Base-by-base conservation (phyloP, 2,329 filamentous ascomycete species). In the Magnaporthales sp. region DNA sequence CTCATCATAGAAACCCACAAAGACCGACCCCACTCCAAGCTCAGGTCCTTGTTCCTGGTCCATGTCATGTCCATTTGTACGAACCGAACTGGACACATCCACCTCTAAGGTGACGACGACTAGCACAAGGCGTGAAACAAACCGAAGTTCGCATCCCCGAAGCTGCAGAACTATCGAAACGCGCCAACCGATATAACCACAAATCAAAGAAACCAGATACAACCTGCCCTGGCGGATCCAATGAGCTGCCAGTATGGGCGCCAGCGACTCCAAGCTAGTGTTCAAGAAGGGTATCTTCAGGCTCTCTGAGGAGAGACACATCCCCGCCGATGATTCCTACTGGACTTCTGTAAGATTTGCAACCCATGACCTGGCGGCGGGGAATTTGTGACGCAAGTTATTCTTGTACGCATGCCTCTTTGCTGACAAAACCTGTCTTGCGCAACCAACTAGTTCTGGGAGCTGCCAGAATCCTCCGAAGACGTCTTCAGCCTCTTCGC, bases 281-380 rank as follows among this genome's bases (percentile, higher is more conserved):
- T 98, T 99, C 86, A 98, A 97, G 81, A 92, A 96, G 80, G 94
- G 93, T 80, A 96, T 98, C 81, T 97, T 98, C 82, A 89, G 91
- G 75, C 87, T 99, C 68, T 95, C 93, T n/a, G 93, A 97, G 77
- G 91, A 96, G 77, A 88, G 89, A 71, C 85, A 91, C 76, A 97
- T 98, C 75, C 85, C 92, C 68, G 88, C 92, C 67, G 90, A 95
- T 78, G 92, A 97, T 80, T 84, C 88, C 22, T 97, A 97, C 81
- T 99, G 95, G 95, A 89, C 91, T 70, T 91, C 92, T 76, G 93
- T 96, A 80, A 75, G 90, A 24, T 22, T 30, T n/a, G 22, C 26
- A 11, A 22, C 32, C 6, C 38, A n/a, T n/a, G 38, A 51, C 38
- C 38, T 8, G 3, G 19, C 2, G 38, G 38, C 38, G n/a, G 19